A percentile compares a stretch with the other conserved stretches of the same genome.
Evolutionary conservation across 495 filamentous ascomycete species (phyloP).

Genomic region (Aspergillus nidulans): DNA sequence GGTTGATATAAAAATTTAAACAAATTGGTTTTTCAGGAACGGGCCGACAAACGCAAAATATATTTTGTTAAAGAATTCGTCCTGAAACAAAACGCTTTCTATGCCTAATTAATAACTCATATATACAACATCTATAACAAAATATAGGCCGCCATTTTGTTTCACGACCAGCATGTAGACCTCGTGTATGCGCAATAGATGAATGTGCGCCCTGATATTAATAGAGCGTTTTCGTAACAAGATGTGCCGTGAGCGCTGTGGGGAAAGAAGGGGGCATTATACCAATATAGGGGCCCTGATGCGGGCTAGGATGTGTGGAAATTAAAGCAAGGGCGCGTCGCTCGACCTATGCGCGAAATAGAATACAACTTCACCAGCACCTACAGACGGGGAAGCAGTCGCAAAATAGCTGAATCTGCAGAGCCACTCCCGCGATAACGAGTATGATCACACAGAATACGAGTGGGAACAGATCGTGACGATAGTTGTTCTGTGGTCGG

Average conservation of each 20-base stretch:
- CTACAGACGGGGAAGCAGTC: constrained; percentile 18
- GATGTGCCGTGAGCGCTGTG: constrained; percentile 1
- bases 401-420: constrained; percentile 1
- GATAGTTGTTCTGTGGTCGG: neutral
- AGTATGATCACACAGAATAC: constrained; percentile 36
- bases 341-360: constrained; percentile 5
- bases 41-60: neutral
- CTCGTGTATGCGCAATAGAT: neutral
- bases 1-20: neutral
- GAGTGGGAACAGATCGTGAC: constrained; percentile 9
- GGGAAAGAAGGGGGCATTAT: constrained; percentile 3
- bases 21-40: neutral
- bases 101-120: constrained; percentile 19
- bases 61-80: neutral
- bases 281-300: neutral
- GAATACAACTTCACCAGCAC: constrained; percentile 29
- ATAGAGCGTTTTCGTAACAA: constrained; percentile 18
- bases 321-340: constrained; percentile 1
- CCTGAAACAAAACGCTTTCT: constrained; percentile 12
- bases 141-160: neutral
- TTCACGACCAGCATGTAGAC: neutral
- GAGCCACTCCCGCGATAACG: constrained; percentile 15
- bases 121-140: constrained; percentile 19
- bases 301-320: constrained; percentile 3
- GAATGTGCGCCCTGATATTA: constrained; percentile 11